These are phyloP conservation scores for Fennellomyces sp. DNA, from an alignment of 371 early-diverging fungal species.

Conservation along the genomic window DNA sequence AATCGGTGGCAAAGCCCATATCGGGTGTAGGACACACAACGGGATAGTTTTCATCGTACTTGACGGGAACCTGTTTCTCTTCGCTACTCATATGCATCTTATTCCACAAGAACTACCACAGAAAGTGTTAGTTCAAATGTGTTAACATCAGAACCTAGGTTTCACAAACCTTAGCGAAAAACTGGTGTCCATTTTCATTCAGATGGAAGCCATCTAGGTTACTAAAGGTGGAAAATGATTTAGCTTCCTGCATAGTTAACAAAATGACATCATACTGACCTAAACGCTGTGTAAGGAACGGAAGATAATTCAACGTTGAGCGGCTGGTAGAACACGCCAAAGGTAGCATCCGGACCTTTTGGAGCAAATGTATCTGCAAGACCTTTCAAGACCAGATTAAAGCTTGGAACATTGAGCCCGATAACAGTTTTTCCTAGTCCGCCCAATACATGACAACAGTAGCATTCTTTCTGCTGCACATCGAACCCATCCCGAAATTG, in stretches of 20 bases:
- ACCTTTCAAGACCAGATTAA: not conserved
- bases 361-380: slow-evolving; percentile 4
- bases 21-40: slow-evolving; percentile 27
- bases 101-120: slow-evolving; percentile 13
- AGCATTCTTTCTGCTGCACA: slow-evolving; percentile 28
- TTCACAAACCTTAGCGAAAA: slow-evolving; percentile 32
- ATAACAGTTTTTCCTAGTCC: not conserved
- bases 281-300: slow-evolving; percentile 22
- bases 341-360: not conserved
- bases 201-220: slow-evolving; percentile 44
- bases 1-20: slow-evolving; percentile 11
- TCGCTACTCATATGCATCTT: slow-evolving; percentile 8
- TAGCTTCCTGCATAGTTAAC: no score
- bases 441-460: slow-evolving; percentile 21
- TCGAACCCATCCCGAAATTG: slow-evolving; percentile 22
- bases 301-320: slow-evolving; percentile 9
- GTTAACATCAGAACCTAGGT: no score
- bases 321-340: slow-evolving; percentile 31
- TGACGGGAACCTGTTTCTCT: not conserved
- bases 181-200: slow-evolving; percentile 23
- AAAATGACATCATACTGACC: slow-evolving; percentile 17
- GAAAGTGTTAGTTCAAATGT: no score
- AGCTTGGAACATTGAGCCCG: not conserved
- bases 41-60: slow-evolving; percentile 9
- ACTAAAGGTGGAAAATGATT: slow-evolving; percentile 13